Base-by-base conservation (phyloP, 495 filamentous ascomycete species). In the Xylaria flabelliformis region DNA sequence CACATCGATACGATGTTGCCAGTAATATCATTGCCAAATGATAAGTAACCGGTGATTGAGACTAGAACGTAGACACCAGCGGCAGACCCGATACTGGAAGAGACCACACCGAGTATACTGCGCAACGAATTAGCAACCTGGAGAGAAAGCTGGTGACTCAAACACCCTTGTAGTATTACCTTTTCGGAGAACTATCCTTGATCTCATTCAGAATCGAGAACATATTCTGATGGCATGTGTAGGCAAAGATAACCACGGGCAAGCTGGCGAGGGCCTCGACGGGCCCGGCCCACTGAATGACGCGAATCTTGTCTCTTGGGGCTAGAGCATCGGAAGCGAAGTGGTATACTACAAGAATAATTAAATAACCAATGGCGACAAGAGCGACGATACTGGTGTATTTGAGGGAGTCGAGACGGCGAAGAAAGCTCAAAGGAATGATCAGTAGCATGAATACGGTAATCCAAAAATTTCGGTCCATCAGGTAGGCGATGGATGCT, bases 141-240 rank as follows among this genome's bases (percentile, higher is more conserved):
- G 29, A 39, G 19, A 61, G 21, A 19, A 42, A 42, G 61, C 24
- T 59, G 4, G n/a, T 39, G 46, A 8, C 48, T 0, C 34, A 12
- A 7, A 21, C 0, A 36, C 64, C 0, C 46, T 12, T 68, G 66
- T 8, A 13, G 56, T n/a, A n/a, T 26, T 78, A 79, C 77, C 74
- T 78, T 46, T 50, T 76, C 39, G 93, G 94, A 19, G 92, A 93
- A 78, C 94, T 94, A 80, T 97, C 91, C 65, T 85, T 82, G 75
- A 98, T 95, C 83, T 99, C 97, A 74, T 99, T 99, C 41, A 99
- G 82, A 72, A 99, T 95, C 0, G 97, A 97, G 78, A 99, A 99
- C 96, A 99, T 99, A 76, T 99, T 99, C 75, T 99, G 96, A 81
- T 99, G 96, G 78, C 97, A 99, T 5, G 96, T 99, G 81, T 98